Conservation (phyloP, 495 filamentous ascomycete species). For the Penicillium simplicissimum region DNA sequence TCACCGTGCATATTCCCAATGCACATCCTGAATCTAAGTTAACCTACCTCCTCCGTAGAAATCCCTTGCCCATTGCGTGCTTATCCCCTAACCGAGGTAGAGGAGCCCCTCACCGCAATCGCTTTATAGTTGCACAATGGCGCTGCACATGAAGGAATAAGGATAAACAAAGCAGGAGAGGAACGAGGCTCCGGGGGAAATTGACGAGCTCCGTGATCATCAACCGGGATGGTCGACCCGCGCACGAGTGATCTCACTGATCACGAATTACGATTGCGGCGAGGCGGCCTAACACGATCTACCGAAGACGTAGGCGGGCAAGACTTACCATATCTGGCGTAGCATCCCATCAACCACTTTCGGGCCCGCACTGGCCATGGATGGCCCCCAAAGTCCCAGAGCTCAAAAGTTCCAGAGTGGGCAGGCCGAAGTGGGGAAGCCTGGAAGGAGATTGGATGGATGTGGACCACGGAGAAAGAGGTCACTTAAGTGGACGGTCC, state of each 20-base stretch:
- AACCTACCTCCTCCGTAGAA: not conserved
- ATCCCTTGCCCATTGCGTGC: not conserved
- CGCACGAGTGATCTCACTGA: not conserved
- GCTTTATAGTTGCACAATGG: not conserved
- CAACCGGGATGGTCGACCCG: constrained; percentile 16
- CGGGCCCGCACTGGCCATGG: constrained; percentile 22
- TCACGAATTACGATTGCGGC: constrained; percentile 7
- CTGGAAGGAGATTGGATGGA: constrained; percentile 3
- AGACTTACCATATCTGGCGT: constrained; percentile 32
- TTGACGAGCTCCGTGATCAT: constrained; percentile 8
- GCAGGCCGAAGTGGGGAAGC: not conserved
- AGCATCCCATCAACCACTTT: constrained; percentile 15
- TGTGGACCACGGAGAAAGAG: constrained; percentile 3
- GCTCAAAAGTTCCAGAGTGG: constrained; percentile 1
- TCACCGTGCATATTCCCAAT: not conserved
- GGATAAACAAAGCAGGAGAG: not conserved
- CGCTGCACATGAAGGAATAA: not conserved
- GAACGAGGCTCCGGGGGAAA: not conserved
- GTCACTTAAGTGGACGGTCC: not conserved
- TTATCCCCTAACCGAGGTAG: not conserved
- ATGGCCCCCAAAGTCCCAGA: not conserved
- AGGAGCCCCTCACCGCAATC: not conserved
- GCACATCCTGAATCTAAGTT: not conserved
- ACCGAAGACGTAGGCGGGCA: constrained; percentile 27
- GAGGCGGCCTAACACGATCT: constrained; percentile 25